Evolutionary conservation across 2,329 filamentous ascomycete species (phyloP), one percentile per base, ranked within the genome.

Genomic region (Aspergillus ruber): DNA sequence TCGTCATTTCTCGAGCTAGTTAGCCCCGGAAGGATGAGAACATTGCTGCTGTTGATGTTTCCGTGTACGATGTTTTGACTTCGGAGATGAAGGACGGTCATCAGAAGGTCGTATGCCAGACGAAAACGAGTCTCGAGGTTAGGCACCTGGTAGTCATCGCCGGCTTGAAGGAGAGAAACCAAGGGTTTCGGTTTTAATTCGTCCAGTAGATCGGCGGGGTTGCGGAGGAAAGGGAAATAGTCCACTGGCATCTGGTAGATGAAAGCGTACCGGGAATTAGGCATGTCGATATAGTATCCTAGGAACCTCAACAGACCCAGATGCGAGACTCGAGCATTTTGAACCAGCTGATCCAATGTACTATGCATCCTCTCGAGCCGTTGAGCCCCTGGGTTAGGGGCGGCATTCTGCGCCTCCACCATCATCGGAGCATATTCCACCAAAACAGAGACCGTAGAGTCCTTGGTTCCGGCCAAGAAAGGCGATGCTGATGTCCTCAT

Each of bases 21-120:
- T 13, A 63, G 51, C 4, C 62, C 67, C 2, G 64, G 73, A 46
- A 82, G 79, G 27, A 84, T 77, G 13, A 84, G 67, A 23, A 84
- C 73, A 56, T 83, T 84, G 61, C 75, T 80, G 66, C 81, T 83
- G 63, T 82, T 84, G 56, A 85, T 77, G 54, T 83, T 81, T 43
- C 81, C 78, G 64, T 84, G 82, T 6, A 77, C 72, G 15, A 80
- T 66, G 36, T 77, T 75, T 50, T 78, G 74, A 35, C 73, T 74
- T 62, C 83, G 75, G 27, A 84, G 63, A 47, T 79, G 76, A 50
- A 78, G 71, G 20, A 82, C 71, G 2, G 79, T 78, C 51, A 79
- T 71, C 18, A 77, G 71, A 17, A 84, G 68, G 42, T 80, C 80
- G 50, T 82, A 76, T 4, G 80, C 81, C 29, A 85, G 67, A 29